A percentile compares a stretch with the other conserved stretches of the same genome.
phyloP scores from a whole-genome alignment of 257 asterid species.

The Buddleja alternifolia region DNA sequence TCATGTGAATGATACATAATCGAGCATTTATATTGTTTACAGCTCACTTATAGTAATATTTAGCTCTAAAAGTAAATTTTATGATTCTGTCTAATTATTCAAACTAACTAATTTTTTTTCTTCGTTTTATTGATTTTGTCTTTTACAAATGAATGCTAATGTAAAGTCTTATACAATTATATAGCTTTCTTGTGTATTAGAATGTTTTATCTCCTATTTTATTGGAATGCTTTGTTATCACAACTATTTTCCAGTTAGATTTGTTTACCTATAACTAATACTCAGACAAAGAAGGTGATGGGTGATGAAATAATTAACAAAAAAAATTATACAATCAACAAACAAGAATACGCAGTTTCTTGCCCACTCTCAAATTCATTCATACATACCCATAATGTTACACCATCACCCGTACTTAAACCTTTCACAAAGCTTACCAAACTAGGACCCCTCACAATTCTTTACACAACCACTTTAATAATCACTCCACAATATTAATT shows the following conservation, averaged over 20 bases:
- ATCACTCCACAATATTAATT: too few species aligned
- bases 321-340: too few species aligned
- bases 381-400: too few species aligned
- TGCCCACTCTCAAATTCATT: too few species aligned
- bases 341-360: too few species aligned
- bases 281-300: not conserved
- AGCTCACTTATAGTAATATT: not conserved
- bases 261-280: not conserved
- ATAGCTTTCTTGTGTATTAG: constrained; percentile 1
- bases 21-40: not conserved
- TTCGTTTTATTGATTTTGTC: not conserved
- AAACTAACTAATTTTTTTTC: not conserved
- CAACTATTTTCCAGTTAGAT: not conserved
- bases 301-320: too few species aligned
- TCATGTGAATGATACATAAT: constrained; percentile 25
- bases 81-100: constrained; percentile 10
- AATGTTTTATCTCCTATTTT: constrained; percentile 1
- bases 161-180: constrained; percentile 1
- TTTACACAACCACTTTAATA: too few species aligned
- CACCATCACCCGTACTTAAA: too few species aligned
- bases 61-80: not conserved
- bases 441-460: too few species aligned
- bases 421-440: too few species aligned
- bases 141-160: constrained; percentile 5
- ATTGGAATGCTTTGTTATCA: constrained; percentile 14